Conservation (phyloP, 805 yeast species). For the Cyberlindnera maritima region DNA sequence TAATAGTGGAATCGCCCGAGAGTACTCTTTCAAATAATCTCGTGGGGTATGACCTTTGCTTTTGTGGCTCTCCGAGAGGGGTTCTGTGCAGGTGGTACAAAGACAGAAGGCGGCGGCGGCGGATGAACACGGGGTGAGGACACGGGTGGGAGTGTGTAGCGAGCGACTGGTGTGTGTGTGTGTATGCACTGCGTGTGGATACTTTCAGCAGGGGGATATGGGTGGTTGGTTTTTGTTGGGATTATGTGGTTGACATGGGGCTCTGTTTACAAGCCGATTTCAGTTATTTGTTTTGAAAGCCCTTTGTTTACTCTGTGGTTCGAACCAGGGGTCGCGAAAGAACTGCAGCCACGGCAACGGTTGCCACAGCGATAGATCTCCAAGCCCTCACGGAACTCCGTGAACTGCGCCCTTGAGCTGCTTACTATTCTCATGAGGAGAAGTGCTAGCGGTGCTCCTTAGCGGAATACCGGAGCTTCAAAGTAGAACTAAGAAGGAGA, state of each 20-base stretch:
- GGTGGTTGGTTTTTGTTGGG: background rate
- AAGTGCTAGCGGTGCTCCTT: no score
- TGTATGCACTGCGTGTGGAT: background rate
- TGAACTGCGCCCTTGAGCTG: background rate
- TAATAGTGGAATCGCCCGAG: background rate
- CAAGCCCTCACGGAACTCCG: background rate
- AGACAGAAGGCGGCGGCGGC: background rate
- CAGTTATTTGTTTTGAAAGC: constrained; percentile 13
- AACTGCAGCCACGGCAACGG: constrained; percentile 12
- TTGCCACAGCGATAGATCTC: constrained; percentile 4
- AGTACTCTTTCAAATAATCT: background rate
- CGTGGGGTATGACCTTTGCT: background rate
- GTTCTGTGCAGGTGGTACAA: background rate
- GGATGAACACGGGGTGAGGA: background rate
- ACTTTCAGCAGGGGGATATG: background rate
- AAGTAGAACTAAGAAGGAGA: no score
- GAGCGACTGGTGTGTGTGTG: background rate
- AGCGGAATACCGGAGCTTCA: no score
- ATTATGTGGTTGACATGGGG: background rate
- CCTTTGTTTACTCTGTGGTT: constrained; percentile 11
- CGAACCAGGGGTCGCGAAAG: constrained; percentile 6
- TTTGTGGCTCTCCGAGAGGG: background rate
- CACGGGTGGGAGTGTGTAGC: background rate
- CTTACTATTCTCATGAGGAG: no score
- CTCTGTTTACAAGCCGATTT: constrained; percentile 1